Percentiles rank a stretch among this genome's conserved stretches.
Conservation (phyloP, 495 filamentous ascomycete species). For the Penicillium macrosclerotiorum region DNA sequence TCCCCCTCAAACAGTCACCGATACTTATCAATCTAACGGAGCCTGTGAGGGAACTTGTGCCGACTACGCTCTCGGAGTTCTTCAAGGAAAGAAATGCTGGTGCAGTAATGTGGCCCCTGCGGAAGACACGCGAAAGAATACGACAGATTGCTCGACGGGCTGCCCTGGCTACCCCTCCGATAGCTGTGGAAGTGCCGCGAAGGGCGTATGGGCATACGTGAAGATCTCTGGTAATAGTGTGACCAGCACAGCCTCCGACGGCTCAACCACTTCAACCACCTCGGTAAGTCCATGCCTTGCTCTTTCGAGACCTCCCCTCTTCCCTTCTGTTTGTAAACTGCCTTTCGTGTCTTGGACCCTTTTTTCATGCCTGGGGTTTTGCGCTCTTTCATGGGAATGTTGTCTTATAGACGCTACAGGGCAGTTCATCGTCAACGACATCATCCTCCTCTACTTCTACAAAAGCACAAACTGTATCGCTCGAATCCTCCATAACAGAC, state of each 20-base stretch:
- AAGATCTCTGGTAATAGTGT: slow-evolving; percentile 22
- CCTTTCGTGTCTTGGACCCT: slow-evolving; percentile 3
- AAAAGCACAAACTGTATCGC: slow-evolving; percentile 17
- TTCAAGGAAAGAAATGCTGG: slow-evolving; percentile 68
- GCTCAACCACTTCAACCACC: slow-evolving; percentile 23
- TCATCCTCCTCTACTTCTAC: slow-evolving; percentile 8
- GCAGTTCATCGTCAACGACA: slow-evolving; percentile 6
- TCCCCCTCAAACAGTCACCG: slow-evolving; percentile 45
- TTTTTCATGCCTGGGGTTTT: slow-evolving; percentile 8
- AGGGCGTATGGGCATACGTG: slow-evolving; percentile 61
- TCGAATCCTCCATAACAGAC: background rate
- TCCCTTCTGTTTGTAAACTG: background rate
- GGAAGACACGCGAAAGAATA: slow-evolving; percentile 31
- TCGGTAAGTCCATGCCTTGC: slow-evolving; percentile 17
- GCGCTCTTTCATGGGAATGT: slow-evolving; percentile 14
- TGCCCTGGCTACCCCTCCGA: slow-evolving; percentile 71
- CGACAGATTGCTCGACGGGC: slow-evolving; percentile 47
- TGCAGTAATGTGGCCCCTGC: slow-evolving; percentile 69
- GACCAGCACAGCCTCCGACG: slow-evolving; percentile 36
- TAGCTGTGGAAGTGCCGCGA: slow-evolving; percentile 55
- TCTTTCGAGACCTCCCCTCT: background rate
- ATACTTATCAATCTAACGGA: slow-evolving; percentile 66
- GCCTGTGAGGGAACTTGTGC: slow-evolving; percentile 55
- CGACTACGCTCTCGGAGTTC: slow-evolving; percentile 64
- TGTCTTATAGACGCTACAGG: slow-evolving; percentile 24